Evolutionary conservation across 1,139 yeast genomes (phyloP), one percentile per base, ranked within the genome.

Genomic region (Scheffersomyces segobiensis): DNA sequence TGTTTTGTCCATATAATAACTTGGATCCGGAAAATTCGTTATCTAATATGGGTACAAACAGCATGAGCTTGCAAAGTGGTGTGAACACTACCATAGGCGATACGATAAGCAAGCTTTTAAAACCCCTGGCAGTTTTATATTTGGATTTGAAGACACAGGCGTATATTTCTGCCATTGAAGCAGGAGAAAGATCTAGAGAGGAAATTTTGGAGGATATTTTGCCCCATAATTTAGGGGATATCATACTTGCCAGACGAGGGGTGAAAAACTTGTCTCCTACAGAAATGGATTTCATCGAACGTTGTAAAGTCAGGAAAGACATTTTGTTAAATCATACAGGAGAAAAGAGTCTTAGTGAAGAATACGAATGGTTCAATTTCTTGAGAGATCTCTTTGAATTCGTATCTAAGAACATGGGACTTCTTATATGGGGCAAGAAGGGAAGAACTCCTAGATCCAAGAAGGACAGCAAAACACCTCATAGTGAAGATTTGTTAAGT

Each of bases 131-230:
- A 0, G 87, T 85, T 2, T 74, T 95, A 57, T 92, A 83, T 66
- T 79, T 95, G 56, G 98, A 95, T 66, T 80, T 95, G 68, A 95
- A 95, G 70, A 95, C 99, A 0, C 99, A 95, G 73, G 97, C 97
- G 0, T 95, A 87, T 68, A 93, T 95, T 26, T 88, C 97, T 0
- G 97, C 97, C 0, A 75, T 93, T 62, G 91, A 89, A 65, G 87
- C 91, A 5, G 87, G 87, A 10, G 93, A 88, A 59, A 74, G 88
- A 61, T 81, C 91, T 2, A 82, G 87, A 64, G 82, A 82, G 60
- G 95, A 89, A 56, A 84, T 92, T 10, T 75, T 93, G 62, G 88
- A 91, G 61, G 92, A 88, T 66, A 82, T 93, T 54, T 89, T 95
- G 64, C 96, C 97, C 0, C 79, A 79, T 6, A 82, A 88, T 65